Conservation (phyloP, 2,329 filamentous ascomycete genomes). For the Colletotrichum sp. region DNA sequence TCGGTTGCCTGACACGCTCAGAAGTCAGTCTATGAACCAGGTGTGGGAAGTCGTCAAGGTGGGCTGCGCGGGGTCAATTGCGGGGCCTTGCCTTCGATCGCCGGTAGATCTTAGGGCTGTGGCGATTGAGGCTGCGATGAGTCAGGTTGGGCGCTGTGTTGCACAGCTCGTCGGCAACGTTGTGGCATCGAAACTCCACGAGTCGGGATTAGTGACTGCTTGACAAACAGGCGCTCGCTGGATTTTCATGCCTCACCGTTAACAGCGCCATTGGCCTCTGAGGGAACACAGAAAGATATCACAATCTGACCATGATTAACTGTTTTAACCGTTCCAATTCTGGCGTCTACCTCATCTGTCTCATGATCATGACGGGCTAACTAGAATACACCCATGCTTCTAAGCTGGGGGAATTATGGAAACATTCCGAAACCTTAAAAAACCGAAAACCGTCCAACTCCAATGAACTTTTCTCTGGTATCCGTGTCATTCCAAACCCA, state of each 20-base stretch:
- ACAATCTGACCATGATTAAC: background rate
- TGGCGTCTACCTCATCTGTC: conserved; percentile 44
- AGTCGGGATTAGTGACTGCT: background rate
- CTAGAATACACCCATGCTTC: conserved; percentile 43
- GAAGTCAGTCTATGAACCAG: background rate
- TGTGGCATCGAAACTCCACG: background rate
- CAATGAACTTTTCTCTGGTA: conserved; percentile 37
- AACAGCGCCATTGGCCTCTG: too few species aligned
- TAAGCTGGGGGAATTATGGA: conserved; percentile 37
- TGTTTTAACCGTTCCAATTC: conserved; percentile 27
- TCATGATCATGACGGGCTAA: conserved; percentile 45
- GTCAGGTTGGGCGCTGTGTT: background rate
- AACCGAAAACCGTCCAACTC: conserved; percentile 46
- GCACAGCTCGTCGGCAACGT: background rate
- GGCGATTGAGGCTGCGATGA: background rate
- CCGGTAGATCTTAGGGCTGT: background rate
- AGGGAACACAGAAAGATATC: too few species aligned
- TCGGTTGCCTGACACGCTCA: too few species aligned
- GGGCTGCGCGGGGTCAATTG: background rate
- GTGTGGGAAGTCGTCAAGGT: background rate
- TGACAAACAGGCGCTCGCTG: background rate
- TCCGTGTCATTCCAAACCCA: conserved; percentile 32
- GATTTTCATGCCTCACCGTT: too few species aligned
- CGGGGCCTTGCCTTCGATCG: background rate
- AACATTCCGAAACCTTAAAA: conserved; percentile 26